phyloP scores from a whole-genome alignment of 768 basidiomycete species.

The Suillus decipiens region DNA sequence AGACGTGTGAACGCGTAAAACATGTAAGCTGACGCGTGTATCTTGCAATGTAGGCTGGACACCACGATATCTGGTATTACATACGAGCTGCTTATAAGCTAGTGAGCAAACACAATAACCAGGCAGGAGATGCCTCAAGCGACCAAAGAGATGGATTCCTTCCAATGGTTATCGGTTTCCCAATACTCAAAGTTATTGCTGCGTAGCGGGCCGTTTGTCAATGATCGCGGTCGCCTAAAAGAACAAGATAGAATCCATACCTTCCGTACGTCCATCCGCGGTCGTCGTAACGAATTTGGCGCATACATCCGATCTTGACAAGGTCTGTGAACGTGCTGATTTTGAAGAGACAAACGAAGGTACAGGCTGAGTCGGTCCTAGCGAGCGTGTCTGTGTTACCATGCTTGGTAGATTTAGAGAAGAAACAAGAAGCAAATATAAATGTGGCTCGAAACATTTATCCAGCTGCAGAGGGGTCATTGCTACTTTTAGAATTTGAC shows the following conservation, averaged over 20 bases:
- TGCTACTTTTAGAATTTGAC: slow-evolving; percentile 5
- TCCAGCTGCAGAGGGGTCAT: neutral
- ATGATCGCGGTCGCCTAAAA: neutral
- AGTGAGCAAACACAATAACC: slow-evolving; percentile 5
- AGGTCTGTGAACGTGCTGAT: slow-evolving; percentile 14
- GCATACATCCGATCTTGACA: slow-evolving; percentile 50
- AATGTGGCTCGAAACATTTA: neutral
- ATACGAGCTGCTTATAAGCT: slow-evolving; percentile 46
- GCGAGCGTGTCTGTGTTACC: slow-evolving; percentile 5
- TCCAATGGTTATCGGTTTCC: slow-evolving; percentile 68
- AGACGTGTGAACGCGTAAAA: neutral
- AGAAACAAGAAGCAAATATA: neutral
- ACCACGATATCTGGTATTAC: slow-evolving; percentile 62
- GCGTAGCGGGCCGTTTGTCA: neutral
- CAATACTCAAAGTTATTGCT: slow-evolving; percentile 64
- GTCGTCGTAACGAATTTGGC: slow-evolving; percentile 68
- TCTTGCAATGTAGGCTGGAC: slow-evolving; percentile 73
- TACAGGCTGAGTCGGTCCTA: slow-evolving; percentile 31
- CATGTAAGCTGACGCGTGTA: slow-evolving; percentile 64
- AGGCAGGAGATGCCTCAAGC: slow-evolving; percentile 7
- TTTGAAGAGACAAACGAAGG: slow-evolving; percentile 24
- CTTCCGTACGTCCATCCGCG: slow-evolving; percentile 64
- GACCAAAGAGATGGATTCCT: slow-evolving; percentile 72
- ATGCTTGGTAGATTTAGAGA: slow-evolving; percentile 2
- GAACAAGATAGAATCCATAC: slow-evolving; percentile 32